Conservation (phyloP, 2,329 filamentous ascomycete species). For the Aspergillus sp. region DNA sequence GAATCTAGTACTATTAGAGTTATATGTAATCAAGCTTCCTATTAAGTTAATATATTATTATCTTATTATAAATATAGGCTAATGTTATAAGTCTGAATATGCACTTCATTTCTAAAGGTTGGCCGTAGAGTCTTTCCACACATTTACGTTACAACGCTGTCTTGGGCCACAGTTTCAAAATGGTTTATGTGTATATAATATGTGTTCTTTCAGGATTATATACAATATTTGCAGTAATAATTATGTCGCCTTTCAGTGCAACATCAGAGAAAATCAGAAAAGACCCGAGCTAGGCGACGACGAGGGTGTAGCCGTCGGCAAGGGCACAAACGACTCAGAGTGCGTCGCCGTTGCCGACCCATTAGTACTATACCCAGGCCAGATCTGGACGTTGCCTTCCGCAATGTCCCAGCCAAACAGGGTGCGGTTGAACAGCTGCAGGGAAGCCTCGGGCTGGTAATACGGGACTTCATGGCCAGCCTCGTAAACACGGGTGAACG, state of each 20-base stretch:
- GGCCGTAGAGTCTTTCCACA: not conserved
- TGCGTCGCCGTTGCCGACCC: constrained; percentile 47
- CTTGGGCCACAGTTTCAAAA: not conserved
- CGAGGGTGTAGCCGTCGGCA: constrained; percentile 24
- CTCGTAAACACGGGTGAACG: constrained; percentile 66
- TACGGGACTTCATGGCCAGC: constrained; percentile 64
- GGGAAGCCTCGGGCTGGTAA: constrained; percentile 58
- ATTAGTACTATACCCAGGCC: constrained; percentile 38
- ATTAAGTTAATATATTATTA: not conserved
- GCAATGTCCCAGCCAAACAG: constrained; percentile 57
- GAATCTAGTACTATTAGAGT: no score
- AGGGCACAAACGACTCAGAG: constrained; percentile 42
- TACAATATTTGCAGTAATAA: not conserved
- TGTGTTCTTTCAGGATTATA: not conserved
- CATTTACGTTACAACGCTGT: no score
- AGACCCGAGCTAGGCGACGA: constrained; percentile 2
- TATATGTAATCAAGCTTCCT: not conserved
- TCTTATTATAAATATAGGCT: not conserved
- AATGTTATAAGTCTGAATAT: no score
- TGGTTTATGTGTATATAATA: not conserved
- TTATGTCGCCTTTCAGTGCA: not conserved
- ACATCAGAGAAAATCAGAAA: not conserved
- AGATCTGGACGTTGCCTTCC: constrained; percentile 46
- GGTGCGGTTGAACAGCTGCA: constrained; percentile 62
- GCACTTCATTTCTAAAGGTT: no score